Evolutionary conservation across 192 early-diverging fungal genomes (phyloP), one percentile per base, ranked within the genome.

Genomic region (Coemansia sp.): DNA sequence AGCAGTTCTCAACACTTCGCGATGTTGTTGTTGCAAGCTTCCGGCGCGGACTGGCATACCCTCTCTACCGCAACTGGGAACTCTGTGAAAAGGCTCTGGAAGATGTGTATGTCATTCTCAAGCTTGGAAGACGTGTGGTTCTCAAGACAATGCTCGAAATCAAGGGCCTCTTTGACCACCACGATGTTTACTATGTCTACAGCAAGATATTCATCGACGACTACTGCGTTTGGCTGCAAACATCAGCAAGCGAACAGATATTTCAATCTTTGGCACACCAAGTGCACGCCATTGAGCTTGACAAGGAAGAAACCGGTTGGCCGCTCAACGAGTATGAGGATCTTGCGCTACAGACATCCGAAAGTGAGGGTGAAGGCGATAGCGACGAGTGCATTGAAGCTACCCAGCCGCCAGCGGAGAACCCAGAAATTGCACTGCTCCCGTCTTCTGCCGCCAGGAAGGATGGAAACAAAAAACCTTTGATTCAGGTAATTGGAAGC

Each of bases 181-280:
- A 99, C 62, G 96, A 99, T 64, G 71, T 88, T 0, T 93, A 91
- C 71, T 96, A 95, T 71, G 75, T 97, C 7, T 92, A 97, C 62
- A 88, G 92, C 72, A 90, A 93, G 78, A 77, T 97, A 20, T 97
- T 83, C 75, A 41, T 99, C 18, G 95, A 95, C 72, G 96, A 99
- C 74, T 99, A 99, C 76, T 98, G 95, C 77, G 85, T 93, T 21
- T 99, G 97, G 97, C 84, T 96, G 46, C 95, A 96, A 65, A 85
- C 69, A 2, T 14, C 81, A 48, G 85, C 92, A 64, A 91, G 88
- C 62, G 94, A 96, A 30, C 87, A 87, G 56, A 81, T 81, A 20
- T 63, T 98, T 5, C 83, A 83, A 66, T 89, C 91, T 11, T 77
- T 99, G 38, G 95, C 92, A 1, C 88, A 88, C 64, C 89, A 96